phyloP scores from a whole-genome alignment of 208 protist genomes.

The Leishmania major region DNA sequence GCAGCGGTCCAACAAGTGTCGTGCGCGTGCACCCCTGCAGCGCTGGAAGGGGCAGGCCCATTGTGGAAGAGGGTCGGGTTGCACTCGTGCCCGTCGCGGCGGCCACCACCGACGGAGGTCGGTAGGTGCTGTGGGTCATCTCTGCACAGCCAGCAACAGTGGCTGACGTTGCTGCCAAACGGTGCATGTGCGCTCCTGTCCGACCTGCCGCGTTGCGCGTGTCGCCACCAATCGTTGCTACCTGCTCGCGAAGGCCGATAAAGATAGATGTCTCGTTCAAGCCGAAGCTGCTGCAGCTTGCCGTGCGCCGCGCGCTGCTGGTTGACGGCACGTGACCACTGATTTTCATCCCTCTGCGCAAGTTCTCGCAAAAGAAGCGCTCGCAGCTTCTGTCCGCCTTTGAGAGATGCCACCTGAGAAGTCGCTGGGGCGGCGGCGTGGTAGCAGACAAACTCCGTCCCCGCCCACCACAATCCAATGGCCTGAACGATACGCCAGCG shows the following conservation, averaged over 20 bases:
- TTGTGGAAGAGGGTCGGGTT: neutral
- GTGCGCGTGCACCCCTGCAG: neutral
- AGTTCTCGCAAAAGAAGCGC: neutral
- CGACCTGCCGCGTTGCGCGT: neutral
- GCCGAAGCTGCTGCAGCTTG: constrained; percentile 23
- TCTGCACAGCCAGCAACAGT: constrained; percentile 8
- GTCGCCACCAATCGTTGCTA: neutral
- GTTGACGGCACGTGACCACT: constrained; percentile 10
- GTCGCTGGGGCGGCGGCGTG: constrained; percentile 6
- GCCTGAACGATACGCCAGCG: constrained; percentile 12
- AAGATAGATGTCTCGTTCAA: constrained; percentile 11
- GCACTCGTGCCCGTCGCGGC: neutral
- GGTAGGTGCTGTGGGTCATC: neutral
- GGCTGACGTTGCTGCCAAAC: constrained; percentile 24
- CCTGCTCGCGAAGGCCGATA: neutral
- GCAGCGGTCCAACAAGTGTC: neutral
- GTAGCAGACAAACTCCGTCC: constrained; percentile 20
- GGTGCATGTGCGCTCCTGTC: constrained; percentile 1
- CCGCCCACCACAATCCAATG: constrained; percentile 31
- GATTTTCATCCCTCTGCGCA: constrained; percentile 1
- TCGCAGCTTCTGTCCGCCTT: neutral
- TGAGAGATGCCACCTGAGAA: neutral
- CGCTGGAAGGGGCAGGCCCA: neutral
- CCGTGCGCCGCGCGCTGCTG: constrained; percentile 14
- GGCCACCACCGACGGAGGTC: neutral